These are phyloP conservation scores for Sordariomycetes sp. DNA, from an alignment of 2,329 filamentous ascomycete genomes.

Conservation along the genomic window DNA sequence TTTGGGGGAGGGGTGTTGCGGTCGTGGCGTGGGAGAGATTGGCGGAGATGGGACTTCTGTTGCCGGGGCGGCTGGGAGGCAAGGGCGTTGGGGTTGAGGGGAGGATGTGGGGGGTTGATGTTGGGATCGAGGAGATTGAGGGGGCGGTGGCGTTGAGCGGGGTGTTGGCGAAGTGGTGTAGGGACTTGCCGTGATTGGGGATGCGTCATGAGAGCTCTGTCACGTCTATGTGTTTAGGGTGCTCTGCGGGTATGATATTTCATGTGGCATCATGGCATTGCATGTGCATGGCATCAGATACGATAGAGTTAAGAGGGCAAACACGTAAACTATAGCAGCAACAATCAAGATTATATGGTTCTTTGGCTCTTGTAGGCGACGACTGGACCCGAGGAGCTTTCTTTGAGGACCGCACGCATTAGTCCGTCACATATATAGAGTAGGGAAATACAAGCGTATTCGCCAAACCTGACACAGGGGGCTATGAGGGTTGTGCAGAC, in stretches of 20 bases:
- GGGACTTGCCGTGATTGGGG: slow-evolving; percentile 26
- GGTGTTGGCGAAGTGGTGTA: slow-evolving; percentile 62
- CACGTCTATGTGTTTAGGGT: background rate
- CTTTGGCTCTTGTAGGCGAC: too few species aligned
- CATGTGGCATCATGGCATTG: background rate
- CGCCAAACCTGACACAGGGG: too few species aligned
- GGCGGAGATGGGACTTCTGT: slow-evolving; percentile 52
- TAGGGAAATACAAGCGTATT: too few species aligned
- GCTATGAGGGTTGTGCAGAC: too few species aligned
- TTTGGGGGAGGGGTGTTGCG: slow-evolving; percentile 66
- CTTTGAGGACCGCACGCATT: too few species aligned
- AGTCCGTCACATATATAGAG: too few species aligned
- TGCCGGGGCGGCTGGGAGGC: slow-evolving; percentile 27
- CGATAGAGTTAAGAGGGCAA: background rate
- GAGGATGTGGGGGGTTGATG: slow-evolving; percentile 63
- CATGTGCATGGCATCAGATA: background rate
- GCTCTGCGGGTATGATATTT: background rate
- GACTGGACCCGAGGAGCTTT: too few species aligned
- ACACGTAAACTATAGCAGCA: too few species aligned
- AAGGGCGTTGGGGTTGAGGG: slow-evolving; percentile 44
- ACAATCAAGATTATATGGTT: too few species aligned
- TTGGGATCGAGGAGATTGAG: slow-evolving; percentile 67
- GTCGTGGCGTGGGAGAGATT: slow-evolving; percentile 64
- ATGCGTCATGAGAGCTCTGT: too few species aligned
- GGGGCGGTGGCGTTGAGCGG: slow-evolving; percentile 41